Evolutionary conservation across 2,329 filamentous ascomycete species (phyloP).

Genomic region (Sporothrix mexicana): DNA sequence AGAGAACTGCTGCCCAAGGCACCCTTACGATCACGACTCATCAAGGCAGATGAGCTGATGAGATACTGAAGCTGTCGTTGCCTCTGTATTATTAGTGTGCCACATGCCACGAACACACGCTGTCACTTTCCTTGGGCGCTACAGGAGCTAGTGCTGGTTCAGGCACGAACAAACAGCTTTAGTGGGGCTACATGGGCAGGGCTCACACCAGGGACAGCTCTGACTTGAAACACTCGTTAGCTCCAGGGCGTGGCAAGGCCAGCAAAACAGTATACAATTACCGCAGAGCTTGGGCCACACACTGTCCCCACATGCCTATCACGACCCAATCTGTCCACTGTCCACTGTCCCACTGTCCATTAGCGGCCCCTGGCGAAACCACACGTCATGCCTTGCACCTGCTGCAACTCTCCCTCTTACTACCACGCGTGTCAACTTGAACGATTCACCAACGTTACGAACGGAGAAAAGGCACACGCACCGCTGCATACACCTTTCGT

Average conservation of each 20-base stretch:
- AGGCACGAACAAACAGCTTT: slow-evolving; percentile 15
- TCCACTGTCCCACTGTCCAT: slow-evolving; percentile 7
- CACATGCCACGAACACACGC: not conserved
- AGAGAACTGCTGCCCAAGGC: not conserved
- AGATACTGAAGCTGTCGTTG: not conserved
- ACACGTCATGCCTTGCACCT: slow-evolving; percentile 24
- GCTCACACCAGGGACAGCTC: not conserved
- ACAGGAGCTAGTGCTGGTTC: slow-evolving; percentile 18
- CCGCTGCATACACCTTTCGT: not conserved
- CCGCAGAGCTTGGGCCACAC: not conserved
- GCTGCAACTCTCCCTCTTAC: not conserved
- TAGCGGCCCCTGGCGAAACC: not conserved
- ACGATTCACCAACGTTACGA: not conserved
- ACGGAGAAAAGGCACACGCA: slow-evolving; percentile 5
- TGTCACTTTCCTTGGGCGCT: not conserved
- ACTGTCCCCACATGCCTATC: slow-evolving; percentile 19
- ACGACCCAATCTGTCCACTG: slow-evolving; percentile 3
- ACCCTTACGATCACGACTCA: not conserved
- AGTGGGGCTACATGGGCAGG: slow-evolving; percentile 13
- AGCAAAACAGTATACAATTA: slow-evolving; percentile 13
- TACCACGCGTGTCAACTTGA: slow-evolving; percentile 10
- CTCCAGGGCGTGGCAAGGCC: not conserved
- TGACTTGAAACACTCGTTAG: not conserved
- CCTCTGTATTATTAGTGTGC: not conserved
- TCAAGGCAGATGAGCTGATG: not conserved